Conservation (phyloP, 371 early-diverging fungal species). For the Chytridium lagenaria region DNA sequence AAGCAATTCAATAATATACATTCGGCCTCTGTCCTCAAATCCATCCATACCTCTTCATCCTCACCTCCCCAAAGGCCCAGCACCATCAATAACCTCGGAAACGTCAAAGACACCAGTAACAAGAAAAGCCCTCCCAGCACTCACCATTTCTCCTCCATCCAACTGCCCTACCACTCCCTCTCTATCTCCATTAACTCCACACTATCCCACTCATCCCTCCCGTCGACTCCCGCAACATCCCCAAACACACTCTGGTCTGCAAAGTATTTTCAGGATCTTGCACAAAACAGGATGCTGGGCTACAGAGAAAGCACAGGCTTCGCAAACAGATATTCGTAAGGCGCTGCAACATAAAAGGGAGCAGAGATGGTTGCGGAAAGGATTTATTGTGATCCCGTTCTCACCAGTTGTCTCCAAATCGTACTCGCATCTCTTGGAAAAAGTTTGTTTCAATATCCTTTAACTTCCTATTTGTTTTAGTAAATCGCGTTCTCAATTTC, state of each 20-base stretch:
- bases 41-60: too few species aligned
- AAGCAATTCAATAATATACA: too few species aligned
- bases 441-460: not conserved
- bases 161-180: not conserved
- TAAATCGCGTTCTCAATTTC: not conserved
- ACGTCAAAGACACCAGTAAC: too few species aligned
- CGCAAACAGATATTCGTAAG: not conserved
- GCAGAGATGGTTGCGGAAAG: not conserved
- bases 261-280: not conserved
- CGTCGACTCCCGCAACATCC: not conserved
- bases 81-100: too few species aligned
- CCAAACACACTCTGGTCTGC: too few species aligned
- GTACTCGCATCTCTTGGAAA: not conserved
- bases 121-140: too few species aligned
- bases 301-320: not conserved
- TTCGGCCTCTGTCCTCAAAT: too few species aligned
- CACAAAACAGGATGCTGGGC: not conserved
- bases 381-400: not conserved
- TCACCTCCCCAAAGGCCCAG: too few species aligned
- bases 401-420: not conserved
- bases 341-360: not conserved
- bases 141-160: too few species aligned
- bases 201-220: not conserved
- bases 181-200: not conserved
- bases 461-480: not conserved